Conservation (phyloP, 208 protist species). For the Giardia muris region DNA sequence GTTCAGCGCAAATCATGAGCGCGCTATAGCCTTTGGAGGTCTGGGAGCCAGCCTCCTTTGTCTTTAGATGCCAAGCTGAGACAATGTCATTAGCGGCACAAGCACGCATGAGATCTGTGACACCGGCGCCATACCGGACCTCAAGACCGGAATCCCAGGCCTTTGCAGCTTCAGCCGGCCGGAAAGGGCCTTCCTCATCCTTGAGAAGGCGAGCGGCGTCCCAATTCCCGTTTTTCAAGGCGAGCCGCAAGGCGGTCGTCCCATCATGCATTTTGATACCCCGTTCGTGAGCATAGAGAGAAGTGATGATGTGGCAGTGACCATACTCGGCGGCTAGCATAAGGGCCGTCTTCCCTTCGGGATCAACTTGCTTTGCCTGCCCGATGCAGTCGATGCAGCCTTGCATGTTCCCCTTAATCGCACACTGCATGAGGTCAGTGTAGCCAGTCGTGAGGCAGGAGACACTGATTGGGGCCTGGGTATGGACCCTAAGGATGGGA, state of each 20-base stretch:
- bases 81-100: neutral
- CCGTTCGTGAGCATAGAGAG: neutral
- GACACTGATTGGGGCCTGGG: too few relatives aligned
- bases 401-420: neutral
- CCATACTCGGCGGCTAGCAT: neutral
- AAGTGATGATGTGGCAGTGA: neutral
- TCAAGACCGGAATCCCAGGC: neutral
- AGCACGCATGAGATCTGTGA: neutral
- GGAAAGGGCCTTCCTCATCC: neutral
- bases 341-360: neutral
- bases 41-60: neutral
- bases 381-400: neutral
- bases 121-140: neutral
- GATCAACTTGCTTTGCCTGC: neutral
- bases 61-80: neutral
- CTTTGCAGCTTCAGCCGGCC: neutral
- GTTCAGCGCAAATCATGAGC: neutral
- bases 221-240: neutral
- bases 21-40: neutral
- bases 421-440: neutral
- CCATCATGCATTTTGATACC: neutral
- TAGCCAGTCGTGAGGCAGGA: neutral
- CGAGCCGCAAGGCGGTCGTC: neutral
- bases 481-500: neutral
- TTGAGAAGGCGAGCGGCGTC: neutral